phyloP scores from a whole-genome alignment of 108 stramenopile genomes.

The Schizochytrium sp. region DNA sequence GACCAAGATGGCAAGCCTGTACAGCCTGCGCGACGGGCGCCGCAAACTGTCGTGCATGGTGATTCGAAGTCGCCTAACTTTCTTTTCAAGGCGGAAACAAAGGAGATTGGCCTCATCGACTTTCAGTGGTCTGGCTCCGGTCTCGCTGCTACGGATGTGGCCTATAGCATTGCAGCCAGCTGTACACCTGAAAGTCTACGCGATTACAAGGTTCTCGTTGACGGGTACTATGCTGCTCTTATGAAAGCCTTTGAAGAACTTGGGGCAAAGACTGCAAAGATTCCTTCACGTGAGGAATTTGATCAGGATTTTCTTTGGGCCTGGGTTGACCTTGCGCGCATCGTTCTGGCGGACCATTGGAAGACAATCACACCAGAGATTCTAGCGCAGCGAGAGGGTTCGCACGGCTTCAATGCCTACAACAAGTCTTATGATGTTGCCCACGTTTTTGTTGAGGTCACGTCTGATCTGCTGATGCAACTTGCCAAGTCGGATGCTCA shows the following conservation, averaged over 20 bases:
- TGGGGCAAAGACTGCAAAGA: not conserved
- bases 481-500: not conserved
- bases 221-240: not conserved
- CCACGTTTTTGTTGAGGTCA: not conserved
- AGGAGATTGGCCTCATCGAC: slow-evolving; percentile 60
- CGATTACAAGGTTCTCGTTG: slow-evolving; percentile 14
- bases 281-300: not conserved
- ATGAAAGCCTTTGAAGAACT: not conserved
- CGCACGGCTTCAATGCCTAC: not conserved
- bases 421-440: not conserved
- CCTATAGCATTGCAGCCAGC: slow-evolving; percentile 50
- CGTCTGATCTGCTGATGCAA: not conserved
- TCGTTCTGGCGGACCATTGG: not conserved
- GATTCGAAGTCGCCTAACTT: slow-evolving; percentile 67
- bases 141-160: slow-evolving; percentile 64
- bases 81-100: slow-evolving; percentile 37
- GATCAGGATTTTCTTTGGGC: not conserved
- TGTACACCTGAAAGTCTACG: slow-evolving; percentile 33
- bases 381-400: not conserved
- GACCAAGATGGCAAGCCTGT: not conserved
- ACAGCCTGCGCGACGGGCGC: not conserved
- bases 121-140: slow-evolving; percentile 67
- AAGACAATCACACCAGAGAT: not conserved
- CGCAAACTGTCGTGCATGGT: slow-evolving; percentile 59
- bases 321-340: not conserved